These are phyloP conservation scores for Mycena filopes DNA, from an alignment of 768 basidiomycete genomes.

Conservation along the genomic window DNA sequence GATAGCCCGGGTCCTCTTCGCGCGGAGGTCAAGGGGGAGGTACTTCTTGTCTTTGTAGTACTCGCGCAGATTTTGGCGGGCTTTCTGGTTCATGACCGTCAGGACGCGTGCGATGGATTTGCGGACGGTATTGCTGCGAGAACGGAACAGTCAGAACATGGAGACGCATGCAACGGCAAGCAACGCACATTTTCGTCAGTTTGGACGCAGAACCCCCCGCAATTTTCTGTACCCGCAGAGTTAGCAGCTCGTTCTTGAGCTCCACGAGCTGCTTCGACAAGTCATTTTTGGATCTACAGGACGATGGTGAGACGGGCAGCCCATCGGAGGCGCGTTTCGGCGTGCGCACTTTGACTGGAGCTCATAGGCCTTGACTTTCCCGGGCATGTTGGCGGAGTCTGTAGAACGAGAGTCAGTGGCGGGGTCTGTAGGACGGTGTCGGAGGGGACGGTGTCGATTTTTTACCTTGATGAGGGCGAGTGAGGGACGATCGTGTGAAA, in stretches of 20 bases:
- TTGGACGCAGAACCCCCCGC: constrained; percentile 95
- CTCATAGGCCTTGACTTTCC: constrained; percentile 96
- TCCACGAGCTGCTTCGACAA: constrained; percentile 93
- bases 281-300: constrained; percentile 91
- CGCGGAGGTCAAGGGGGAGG: constrained; percentile 95
- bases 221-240: constrained; percentile 97
- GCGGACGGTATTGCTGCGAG: constrained; percentile 89
- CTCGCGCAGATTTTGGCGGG: constrained; percentile 95
- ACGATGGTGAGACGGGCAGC: constrained; percentile 26
- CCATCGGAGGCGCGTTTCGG: background rate
- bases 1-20: constrained; percentile 99
- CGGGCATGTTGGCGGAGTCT: constrained; percentile 72
- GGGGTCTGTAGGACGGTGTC: constrained; percentile 9
- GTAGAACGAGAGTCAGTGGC: constrained; percentile 8
- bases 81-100: constrained; percentile 99
- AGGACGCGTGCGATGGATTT: constrained; percentile 98
- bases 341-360: constrained; percentile 89
- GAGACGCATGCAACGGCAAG: background rate
- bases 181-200: constrained; percentile 94
- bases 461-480: constrained; percentile 29
- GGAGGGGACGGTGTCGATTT: background rate
- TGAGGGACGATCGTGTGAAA: too few relatives aligned
- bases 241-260: constrained; percentile 94
- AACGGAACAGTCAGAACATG: constrained; percentile 14
- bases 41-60: constrained; percentile 98